These are phyloP conservation scores for Aspergillus ochraceus DNA, from an alignment of 2,329 filamentous ascomycete species.

Conservation along the genomic window DNA sequence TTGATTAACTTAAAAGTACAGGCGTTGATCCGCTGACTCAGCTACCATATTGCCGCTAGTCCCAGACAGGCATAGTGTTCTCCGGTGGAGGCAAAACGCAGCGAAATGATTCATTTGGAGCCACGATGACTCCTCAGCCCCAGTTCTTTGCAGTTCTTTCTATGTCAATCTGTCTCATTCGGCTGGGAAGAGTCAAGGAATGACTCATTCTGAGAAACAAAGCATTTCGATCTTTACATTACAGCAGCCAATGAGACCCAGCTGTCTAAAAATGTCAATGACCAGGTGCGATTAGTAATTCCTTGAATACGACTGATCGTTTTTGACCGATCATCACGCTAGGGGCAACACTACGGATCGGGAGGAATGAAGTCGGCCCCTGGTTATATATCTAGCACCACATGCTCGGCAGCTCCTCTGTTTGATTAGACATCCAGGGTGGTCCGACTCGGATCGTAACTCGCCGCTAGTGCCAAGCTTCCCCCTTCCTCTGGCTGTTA, in stretches of 20 bases:
- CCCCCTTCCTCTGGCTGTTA: neutral
- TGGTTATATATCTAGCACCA: neutral
- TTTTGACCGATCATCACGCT: neutral
- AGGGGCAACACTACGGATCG: neutral
- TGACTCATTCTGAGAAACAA: neutral
- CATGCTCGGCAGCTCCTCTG: neutral
- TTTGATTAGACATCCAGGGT: neutral
- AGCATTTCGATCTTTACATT: neutral
- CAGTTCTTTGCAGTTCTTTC: too few species aligned
- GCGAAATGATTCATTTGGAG: neutral
- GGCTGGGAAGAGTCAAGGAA: neutral
- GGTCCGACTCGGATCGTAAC: conserved; percentile 9
- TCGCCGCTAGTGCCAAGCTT: conserved; percentile 1
- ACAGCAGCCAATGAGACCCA: neutral
- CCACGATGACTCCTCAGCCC: neutral
- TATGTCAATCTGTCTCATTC: too few species aligned
- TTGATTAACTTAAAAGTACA: neutral
- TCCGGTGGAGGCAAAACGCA: neutral
- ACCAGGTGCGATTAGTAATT: neutral
- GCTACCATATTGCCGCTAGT: neutral
- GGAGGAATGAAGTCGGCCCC: neutral
- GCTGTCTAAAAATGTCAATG: neutral
- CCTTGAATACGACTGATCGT: neutral
- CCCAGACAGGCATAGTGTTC: neutral
- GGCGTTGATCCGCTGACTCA: neutral